Evolutionary conservation across 768 basidiomycete genomes (phyloP).

Genomic region (Tricholoma terreum): DNA sequence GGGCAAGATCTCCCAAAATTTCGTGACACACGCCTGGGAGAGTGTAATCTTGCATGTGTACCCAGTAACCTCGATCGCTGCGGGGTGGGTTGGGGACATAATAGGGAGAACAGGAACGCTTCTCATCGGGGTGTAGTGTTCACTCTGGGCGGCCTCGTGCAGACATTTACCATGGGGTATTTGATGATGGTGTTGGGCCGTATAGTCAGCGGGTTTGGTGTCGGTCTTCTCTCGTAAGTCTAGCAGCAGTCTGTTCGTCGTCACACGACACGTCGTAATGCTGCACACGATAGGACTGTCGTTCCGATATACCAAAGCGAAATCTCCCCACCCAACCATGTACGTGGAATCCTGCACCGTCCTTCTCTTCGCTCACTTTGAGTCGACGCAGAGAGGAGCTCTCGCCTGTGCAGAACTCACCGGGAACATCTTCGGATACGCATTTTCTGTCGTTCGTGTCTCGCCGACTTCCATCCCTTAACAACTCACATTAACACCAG

Average conservation of each 20-base stretch:
- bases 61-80: slow-evolving; percentile 85
- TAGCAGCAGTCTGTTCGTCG: too few relatives aligned
- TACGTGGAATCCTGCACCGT: slow-evolving; percentile 25
- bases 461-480: not conserved
- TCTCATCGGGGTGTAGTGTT: slow-evolving; percentile 82
- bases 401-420: slow-evolving; percentile 92
- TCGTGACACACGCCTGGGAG: too few relatives aligned
- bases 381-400: slow-evolving; percentile 85
- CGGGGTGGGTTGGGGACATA: slow-evolving; percentile 83
- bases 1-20: too few relatives aligned
- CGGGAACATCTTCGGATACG: slow-evolving; percentile 82
- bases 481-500: not conserved
- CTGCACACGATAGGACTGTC: slow-evolving; percentile 56
- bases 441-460: slow-evolving; percentile 69
- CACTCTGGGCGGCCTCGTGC: slow-evolving; percentile 81
- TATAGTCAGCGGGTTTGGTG: slow-evolving; percentile 83
- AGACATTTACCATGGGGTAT: slow-evolving; percentile 80
- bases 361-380: slow-evolving; percentile 1
- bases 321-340: slow-evolving; percentile 85
- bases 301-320: slow-evolving; percentile 90
- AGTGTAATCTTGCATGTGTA: too few relatives aligned
- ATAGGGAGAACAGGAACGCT: slow-evolving; percentile 85
- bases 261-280: too few relatives aligned
- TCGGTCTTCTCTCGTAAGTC: slow-evolving; percentile 80
- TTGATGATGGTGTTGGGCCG: slow-evolving; percentile 80